Conservation (phyloP, 805 yeast species). For the Saturnispora halmiae region DNA sequence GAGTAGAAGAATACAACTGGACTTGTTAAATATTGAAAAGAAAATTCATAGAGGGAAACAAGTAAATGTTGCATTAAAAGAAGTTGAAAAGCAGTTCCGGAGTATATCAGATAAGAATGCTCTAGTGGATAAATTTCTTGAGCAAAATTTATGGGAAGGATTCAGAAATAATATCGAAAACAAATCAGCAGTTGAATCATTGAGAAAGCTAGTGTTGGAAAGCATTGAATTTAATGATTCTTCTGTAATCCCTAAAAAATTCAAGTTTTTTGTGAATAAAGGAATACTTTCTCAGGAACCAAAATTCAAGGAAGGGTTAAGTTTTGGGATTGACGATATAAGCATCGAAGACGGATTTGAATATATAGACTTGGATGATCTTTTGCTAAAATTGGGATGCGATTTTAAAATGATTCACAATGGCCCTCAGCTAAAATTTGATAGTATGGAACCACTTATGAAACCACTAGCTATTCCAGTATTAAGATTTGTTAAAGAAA, state of each 20-base stretch:
- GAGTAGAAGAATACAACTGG: neutral
- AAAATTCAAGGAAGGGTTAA: neutral
- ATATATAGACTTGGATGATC: neutral
- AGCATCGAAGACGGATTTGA: neutral
- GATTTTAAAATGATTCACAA: neutral
- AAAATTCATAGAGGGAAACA: slow-evolving; percentile 2
- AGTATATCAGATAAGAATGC: neutral
- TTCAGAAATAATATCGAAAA: slow-evolving; percentile 2
- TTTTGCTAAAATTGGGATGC: neutral
- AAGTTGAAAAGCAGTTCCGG: neutral
- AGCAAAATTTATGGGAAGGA: neutral
- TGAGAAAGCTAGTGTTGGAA: neutral
- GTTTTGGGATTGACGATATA: neutral
- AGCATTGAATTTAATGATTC: slow-evolving; percentile 1
- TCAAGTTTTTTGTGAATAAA: neutral
- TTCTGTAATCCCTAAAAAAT: neutral
- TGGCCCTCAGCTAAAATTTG: neutral
- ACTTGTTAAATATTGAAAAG: neutral
- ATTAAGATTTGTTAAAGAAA: neutral
- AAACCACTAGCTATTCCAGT: slow-evolving; percentile 1
- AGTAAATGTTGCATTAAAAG: neutral
- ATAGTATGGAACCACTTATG: neutral
- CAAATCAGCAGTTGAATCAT: neutral
- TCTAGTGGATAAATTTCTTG: slow-evolving; percentile 1
- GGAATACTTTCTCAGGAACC: neutral